These are phyloP conservation scores for Oenanthe javanica DNA, from an alignment of 140 eudicot species.

Conservation along the genomic window DNA sequence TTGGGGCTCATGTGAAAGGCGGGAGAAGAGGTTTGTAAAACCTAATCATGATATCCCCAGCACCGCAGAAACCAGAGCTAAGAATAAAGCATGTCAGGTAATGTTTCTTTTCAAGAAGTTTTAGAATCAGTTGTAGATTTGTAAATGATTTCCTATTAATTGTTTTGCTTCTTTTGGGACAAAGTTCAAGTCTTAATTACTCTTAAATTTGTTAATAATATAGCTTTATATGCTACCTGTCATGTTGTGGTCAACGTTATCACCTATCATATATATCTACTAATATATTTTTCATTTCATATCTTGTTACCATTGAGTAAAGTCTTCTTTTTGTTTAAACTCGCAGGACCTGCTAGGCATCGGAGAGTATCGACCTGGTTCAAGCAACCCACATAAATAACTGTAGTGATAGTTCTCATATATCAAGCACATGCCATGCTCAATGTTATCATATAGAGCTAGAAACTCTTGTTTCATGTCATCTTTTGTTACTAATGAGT, in stretches of 20 bases:
- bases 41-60: conserved; percentile 97
- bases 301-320: neutral
- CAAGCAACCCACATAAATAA: conserved; percentile 32
- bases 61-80: conserved; percentile 99
- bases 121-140: neutral
- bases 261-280: neutral
- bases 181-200: neutral
- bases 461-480: neutral
- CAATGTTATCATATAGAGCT: neutral
- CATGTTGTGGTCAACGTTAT: neutral
- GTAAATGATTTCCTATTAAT: neutral
- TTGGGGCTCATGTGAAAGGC: conserved; percentile 97
- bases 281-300: neutral
- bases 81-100: conserved; percentile 98
- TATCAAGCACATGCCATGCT: neutral
- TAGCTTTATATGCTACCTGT: neutral
- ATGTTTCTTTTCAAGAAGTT: conserved; percentile 5
- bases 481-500: neutral
- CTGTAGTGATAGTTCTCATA: neutral
- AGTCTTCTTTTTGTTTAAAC: neutral
- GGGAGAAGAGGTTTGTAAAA: conserved; percentile 81
- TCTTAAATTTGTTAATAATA: neutral
- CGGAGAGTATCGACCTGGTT: conserved; percentile 86
- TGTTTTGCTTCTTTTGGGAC: neutral
- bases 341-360: conserved; percentile 85